Evolutionary conservation across 768 basidiomycete species (phyloP).

Genomic region (Botryobasidium botryosum): DNA sequence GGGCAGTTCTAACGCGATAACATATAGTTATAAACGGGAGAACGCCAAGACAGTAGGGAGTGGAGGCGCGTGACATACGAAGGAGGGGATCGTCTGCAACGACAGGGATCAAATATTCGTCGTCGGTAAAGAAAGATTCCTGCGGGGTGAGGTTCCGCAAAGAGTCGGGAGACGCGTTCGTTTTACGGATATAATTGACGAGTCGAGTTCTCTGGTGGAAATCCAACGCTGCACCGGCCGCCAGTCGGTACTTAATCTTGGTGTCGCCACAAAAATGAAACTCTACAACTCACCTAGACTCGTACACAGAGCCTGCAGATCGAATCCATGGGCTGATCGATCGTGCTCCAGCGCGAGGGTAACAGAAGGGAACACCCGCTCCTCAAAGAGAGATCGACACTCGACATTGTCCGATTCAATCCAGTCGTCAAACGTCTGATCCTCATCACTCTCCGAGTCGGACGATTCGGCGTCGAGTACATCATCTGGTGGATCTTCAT

Average conservation of each 20-base stretch:
- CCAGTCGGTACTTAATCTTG: not conserved
- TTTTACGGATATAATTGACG: conserved; percentile 74
- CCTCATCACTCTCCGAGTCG: conserved; percentile 19
- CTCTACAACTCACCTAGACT: conserved; percentile 33
- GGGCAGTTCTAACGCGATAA: conserved; percentile 34
- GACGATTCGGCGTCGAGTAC: not conserved
- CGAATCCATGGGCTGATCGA: conserved; percentile 39
- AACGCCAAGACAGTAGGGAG: not conserved
- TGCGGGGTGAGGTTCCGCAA: conserved; percentile 33
- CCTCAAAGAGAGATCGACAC: conserved; percentile 64
- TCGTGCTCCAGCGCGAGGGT: conserved; percentile 48
- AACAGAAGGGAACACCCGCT: conserved; percentile 39
- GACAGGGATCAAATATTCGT: conserved; percentile 67
- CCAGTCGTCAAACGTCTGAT: conserved; percentile 70
- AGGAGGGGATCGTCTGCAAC: conserved; percentile 79
- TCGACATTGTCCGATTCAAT: conserved; percentile 17
- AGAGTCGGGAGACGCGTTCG: conserved; percentile 36
- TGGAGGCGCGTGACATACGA: conserved; percentile 34
- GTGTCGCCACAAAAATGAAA: not conserved
- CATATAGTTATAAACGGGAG: not conserved
- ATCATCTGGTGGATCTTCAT: too few relatives aligned
- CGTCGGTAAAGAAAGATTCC: conserved; percentile 50
- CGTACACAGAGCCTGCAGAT: conserved; percentile 34
- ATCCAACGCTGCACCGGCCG: conserved; percentile 39
- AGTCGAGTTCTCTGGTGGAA: conserved; percentile 63